These are phyloP conservation scores for Misopates orontium DNA, from an alignment of 257 asterid species.

Conservation along the genomic window DNA sequence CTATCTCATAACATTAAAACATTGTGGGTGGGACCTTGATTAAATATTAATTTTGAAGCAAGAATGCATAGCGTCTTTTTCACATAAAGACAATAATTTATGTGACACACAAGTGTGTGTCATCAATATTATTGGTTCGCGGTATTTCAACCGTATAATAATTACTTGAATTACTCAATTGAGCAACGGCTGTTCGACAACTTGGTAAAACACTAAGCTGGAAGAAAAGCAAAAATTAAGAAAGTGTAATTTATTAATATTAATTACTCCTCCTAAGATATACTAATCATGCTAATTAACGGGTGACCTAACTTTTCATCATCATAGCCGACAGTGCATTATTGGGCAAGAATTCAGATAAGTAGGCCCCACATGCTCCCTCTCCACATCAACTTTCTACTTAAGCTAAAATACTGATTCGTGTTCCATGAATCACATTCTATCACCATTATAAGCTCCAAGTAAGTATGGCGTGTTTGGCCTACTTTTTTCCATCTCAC, in stretches of 20 bases:
- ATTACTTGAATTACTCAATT: too few species aligned
- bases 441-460: slow-evolving; percentile 33
- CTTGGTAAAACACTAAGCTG: slow-evolving; percentile 11
- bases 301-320: slow-evolving; percentile 52
- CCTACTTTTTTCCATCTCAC: slow-evolving; percentile 36
- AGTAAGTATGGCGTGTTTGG: slow-evolving; percentile 43
- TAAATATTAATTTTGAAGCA: too few species aligned
- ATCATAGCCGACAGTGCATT: slow-evolving; percentile 48
- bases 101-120: neutral
- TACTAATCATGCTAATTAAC: slow-evolving; percentile 37
- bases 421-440: slow-evolving; percentile 52
- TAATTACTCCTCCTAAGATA: slow-evolving; percentile 10
- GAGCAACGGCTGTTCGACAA: too few species aligned
- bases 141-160: neutral
- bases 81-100: neutral
- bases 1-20: too few species aligned
- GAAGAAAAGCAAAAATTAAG: neutral
- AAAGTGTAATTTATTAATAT: slow-evolving; percentile 21
- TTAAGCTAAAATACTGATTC: slow-evolving; percentile 56
- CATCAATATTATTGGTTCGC: slow-evolving; percentile 8
- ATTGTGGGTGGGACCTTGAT: too few species aligned
- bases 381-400: slow-evolving; percentile 39
- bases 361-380: slow-evolving; percentile 37
- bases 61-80: neutral
- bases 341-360: slow-evolving; percentile 37